A percentile compares a stretch with the other conserved stretches of the same genome.
Evolutionary conservation across 805 yeast species (phyloP).

Genomic region (Candida oleophila): DNA sequence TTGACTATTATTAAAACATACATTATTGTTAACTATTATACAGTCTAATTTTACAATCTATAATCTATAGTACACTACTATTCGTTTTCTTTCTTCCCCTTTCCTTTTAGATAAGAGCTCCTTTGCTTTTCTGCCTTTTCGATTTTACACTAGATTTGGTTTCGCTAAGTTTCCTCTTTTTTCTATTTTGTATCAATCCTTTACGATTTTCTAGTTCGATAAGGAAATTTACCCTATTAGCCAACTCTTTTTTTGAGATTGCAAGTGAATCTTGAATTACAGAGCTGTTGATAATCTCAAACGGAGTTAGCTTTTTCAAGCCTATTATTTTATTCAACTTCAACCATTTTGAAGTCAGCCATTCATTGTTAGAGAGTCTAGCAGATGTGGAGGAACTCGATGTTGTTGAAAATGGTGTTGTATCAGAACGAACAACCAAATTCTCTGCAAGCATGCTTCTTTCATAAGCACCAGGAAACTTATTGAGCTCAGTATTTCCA

Average conservation of each 20-base stretch:
- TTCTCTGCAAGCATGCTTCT: background rate
- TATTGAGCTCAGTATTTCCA: background rate
- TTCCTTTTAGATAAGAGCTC: background rate
- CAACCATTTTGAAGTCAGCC: constrained; percentile 34
- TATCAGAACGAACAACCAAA: background rate
- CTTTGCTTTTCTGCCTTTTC: background rate
- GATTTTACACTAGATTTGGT: no score
- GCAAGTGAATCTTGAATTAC: constrained; percentile 25
- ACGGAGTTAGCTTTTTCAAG: constrained; percentile 23
- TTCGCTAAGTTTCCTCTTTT: background rate
- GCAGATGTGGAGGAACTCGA: constrained; percentile 1
- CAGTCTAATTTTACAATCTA: background rate
- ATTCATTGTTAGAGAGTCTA: constrained; percentile 8
- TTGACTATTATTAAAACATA: constrained; percentile 8
- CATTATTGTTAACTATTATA: constrained; percentile 7
- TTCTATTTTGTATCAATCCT: background rate
- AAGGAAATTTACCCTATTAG: constrained; percentile 29
- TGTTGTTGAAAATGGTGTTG: constrained; percentile 3
- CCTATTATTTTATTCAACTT: constrained; percentile 27
- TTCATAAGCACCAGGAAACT: background rate
- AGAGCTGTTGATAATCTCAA: constrained; percentile 28
- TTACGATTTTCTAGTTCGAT: constrained; percentile 4
- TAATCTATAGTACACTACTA: background rate
- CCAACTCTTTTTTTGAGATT: constrained; percentile 27
- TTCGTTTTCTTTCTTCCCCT: background rate